phyloP scores from a whole-genome alignment of 2,329 filamentous ascomycete genomes.

The Aspergillus awamori region DNA sequence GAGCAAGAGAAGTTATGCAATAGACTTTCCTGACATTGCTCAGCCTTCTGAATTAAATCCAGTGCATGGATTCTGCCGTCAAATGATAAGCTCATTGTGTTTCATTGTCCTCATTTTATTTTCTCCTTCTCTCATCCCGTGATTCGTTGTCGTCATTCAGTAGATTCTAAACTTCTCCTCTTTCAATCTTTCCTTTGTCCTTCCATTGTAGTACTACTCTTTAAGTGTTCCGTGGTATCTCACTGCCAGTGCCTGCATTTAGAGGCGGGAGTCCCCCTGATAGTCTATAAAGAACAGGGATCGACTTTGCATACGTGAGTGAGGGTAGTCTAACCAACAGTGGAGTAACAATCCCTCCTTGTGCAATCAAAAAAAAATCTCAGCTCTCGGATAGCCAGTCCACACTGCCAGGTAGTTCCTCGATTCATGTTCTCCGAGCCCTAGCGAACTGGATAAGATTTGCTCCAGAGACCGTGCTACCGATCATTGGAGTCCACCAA shows the following conservation, averaged over 20 bases:
- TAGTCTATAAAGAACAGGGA: neutral
- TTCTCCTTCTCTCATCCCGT: neutral
- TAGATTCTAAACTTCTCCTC: neutral
- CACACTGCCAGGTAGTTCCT: neutral
- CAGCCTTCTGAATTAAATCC: neutral
- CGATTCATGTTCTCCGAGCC: neutral
- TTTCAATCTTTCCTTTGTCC: neutral
- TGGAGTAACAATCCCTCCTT: neutral
- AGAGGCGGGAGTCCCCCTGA: neutral
- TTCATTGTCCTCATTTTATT: neutral
- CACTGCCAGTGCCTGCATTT: neutral
- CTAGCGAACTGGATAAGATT: neutral
- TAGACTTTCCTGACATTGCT: neutral
- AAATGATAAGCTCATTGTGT: neutral
- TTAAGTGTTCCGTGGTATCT: neutral
- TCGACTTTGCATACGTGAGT: neutral
- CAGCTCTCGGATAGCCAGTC: neutral
- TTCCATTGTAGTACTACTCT: neutral
- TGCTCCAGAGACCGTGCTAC: conserved; percentile 3
- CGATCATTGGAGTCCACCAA: neutral
- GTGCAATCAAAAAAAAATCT: neutral
- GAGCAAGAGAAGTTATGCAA: neutral
- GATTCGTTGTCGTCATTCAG: neutral
- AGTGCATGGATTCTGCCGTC: neutral
- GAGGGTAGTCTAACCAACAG: neutral